A percentile compares a stretch with the other conserved stretches of the same genome.
Evolutionary conservation across 495 filamentous ascomycete species (phyloP).

Genomic region (Tuber calosporum): DNA sequence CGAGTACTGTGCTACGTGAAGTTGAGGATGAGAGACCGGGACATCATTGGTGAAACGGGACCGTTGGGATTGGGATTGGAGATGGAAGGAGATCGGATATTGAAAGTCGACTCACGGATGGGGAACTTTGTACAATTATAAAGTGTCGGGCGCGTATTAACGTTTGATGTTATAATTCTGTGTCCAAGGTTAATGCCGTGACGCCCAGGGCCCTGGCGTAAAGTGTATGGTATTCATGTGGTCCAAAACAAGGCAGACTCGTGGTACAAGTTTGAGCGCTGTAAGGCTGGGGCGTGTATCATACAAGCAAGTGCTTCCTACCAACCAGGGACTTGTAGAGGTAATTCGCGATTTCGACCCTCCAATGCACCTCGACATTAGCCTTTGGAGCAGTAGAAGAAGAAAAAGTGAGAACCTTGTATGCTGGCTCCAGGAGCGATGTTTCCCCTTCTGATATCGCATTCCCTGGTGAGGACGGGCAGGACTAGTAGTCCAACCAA

Average conservation of each 20-base stretch:
- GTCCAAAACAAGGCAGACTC: background rate
- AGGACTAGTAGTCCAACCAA: background rate
- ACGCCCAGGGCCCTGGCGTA: background rate
- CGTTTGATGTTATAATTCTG: no score
- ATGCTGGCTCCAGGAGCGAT: background rate
- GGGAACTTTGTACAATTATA: background rate
- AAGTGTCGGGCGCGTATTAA: background rate
- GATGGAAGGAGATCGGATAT: background rate
- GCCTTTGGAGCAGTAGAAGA: no score
- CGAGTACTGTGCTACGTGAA: background rate
- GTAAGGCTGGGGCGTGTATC: no score
- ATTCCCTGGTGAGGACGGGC: background rate
- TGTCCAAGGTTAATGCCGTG: background rate
- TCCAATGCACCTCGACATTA: no score
- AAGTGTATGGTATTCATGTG: background rate
- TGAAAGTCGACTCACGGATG: background rate
- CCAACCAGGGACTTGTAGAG: no score
- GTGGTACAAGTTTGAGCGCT: background rate
- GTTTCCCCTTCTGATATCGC: background rate
- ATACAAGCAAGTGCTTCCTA: no score
- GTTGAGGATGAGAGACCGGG: background rate
- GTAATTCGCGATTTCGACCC: no score
- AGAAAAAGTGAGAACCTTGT: background rate
- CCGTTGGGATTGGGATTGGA: background rate
- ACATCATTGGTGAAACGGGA: no score